These are phyloP conservation scores for Myriosclerotinia duriaeana DNA, from an alignment of 2,329 filamentous ascomycete species.

Conservation along the genomic window DNA sequence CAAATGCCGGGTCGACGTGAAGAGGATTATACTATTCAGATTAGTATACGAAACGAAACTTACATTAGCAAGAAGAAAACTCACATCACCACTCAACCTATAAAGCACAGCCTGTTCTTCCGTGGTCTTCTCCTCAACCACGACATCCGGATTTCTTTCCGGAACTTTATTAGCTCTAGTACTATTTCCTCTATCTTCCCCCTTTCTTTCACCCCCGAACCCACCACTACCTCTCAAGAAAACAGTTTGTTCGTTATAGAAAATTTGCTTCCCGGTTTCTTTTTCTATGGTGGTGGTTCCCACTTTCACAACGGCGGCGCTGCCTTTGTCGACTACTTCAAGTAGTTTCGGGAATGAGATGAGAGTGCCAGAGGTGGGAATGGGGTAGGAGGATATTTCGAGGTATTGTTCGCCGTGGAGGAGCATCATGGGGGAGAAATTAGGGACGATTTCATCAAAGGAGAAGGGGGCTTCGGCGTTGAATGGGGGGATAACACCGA, in stretches of 20 bases:
- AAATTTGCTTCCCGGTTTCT: constrained; percentile 81
- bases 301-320: constrained; percentile 77
- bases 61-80: background rate
- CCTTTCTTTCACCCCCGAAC: constrained; percentile 81
- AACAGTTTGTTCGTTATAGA: constrained; percentile 94
- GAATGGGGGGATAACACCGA: constrained; percentile 93
- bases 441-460: constrained; percentile 81
- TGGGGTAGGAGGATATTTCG: constrained; percentile 86
- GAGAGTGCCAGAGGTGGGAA: constrained; percentile 79
- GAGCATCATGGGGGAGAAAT: constrained; percentile 98
- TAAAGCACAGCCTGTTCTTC: constrained; percentile 94
- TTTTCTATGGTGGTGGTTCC: constrained; percentile 83
- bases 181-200: constrained; percentile 72
- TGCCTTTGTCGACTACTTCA: constrained; percentile 95
- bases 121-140: constrained; percentile 81
- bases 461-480: constrained; percentile 77
- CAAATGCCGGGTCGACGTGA: constrained; percentile 91
- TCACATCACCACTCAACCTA: constrained; percentile 91
- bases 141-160: constrained; percentile 71
- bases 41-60: background rate
- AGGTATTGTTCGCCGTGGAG: constrained; percentile 98
- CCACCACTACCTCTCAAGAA: constrained; percentile 91
- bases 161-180: constrained; percentile 80
- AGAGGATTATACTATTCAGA: constrained; percentile 56
- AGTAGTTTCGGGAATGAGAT: constrained; percentile 76